phyloP scores from a whole-genome alignment of 768 basidiomycete genomes.

The Holtermannia corniformis region DNA sequence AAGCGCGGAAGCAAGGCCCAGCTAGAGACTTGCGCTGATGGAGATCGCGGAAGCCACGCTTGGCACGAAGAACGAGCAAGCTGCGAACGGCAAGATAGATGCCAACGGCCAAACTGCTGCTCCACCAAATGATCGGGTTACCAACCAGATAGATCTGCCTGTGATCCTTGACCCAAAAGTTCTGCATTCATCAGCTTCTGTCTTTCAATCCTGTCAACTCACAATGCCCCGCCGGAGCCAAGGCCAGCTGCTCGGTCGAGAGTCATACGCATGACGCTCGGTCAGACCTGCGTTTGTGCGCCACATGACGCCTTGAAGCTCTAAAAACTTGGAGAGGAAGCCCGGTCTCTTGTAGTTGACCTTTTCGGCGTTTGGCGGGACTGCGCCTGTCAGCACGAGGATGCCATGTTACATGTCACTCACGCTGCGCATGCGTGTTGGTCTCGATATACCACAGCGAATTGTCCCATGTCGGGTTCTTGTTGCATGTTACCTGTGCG shows the following conservation, averaged over 20 bases:
- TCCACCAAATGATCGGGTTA: conserved; percentile 89
- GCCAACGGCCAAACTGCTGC: conserved; percentile 61
- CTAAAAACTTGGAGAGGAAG: conserved; percentile 82
- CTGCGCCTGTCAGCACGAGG: conserved; percentile 44
- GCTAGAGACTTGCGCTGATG: conserved; percentile 61
- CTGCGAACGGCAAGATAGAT: conserved; percentile 62
- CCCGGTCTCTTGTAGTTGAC: conserved; percentile 86
- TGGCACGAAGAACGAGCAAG: conserved; percentile 73
- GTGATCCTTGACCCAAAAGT: conserved; percentile 98
- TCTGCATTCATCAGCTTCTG: conserved; percentile 46
- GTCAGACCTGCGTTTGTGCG: conserved; percentile 90
- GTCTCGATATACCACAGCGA: conserved; percentile 94
- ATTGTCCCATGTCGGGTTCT: conserved; percentile 80
- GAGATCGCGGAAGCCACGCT: conserved; percentile 85
- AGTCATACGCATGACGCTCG: conserved; percentile 89
- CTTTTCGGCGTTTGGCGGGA: conserved; percentile 59
- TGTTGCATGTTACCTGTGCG: conserved; percentile 85
- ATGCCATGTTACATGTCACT: conserved; percentile 36
- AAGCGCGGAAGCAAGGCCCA: background rate
- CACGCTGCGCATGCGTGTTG: conserved; percentile 60
- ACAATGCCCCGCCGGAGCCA: conserved; percentile 83
- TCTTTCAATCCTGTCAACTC: conserved; percentile 41
- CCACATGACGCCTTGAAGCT: conserved; percentile 94
- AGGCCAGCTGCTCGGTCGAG: conserved; percentile 89
- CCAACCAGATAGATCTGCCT: conserved; percentile 91